Evolutionary conservation across 208 protist genomes (phyloP).

Genomic region (Leishmania major): DNA sequence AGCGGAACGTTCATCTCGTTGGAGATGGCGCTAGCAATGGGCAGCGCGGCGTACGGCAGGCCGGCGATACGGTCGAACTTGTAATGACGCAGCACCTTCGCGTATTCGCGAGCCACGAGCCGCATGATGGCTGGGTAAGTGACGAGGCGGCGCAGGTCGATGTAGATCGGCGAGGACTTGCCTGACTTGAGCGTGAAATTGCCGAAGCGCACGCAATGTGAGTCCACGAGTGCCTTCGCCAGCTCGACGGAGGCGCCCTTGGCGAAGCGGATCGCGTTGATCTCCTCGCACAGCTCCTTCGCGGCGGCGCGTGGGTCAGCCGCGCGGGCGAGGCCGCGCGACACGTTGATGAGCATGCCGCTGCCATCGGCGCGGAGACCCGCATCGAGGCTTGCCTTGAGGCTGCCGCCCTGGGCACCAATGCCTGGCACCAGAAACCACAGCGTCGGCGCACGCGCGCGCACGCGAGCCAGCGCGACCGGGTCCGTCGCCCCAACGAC

Average conservation of each 20-base stretch:
- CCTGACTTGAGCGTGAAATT: constrained; percentile 96
- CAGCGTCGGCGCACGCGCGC: constrained; percentile 72
- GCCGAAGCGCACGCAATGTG: constrained; percentile 93
- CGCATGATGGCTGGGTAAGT: constrained; percentile 87
- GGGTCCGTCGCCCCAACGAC: constrained; percentile 88
- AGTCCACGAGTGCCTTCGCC: constrained; percentile 74
- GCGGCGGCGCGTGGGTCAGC: constrained; percentile 70
- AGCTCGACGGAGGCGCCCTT: constrained; percentile 51
- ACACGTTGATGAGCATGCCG: constrained; percentile 88
- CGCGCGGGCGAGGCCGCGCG: constrained; percentile 72
- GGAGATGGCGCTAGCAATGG: constrained; percentile 94
- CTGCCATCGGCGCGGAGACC: constrained; percentile 79
- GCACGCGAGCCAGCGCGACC: constrained; percentile 72
- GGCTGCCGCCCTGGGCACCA: constrained; percentile 83
- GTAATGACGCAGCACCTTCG: constrained; percentile 62
- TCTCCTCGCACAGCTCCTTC: constrained; percentile 74
- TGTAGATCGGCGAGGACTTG: constrained; percentile 95
- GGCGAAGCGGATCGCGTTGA: constrained; percentile 69
- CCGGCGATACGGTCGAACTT: constrained; percentile 87
- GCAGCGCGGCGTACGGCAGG: constrained; percentile 95
- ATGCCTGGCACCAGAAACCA: constrained; percentile 91
- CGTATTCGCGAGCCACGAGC: constrained; percentile 81
- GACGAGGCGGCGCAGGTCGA: constrained; percentile 94
- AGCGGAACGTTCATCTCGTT: constrained; percentile 89
- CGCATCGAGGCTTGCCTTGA: constrained; percentile 70